phyloP scores from a whole-genome alignment of 139 green algal genomes.

The Chlorokybus atmophyticus region DNA sequence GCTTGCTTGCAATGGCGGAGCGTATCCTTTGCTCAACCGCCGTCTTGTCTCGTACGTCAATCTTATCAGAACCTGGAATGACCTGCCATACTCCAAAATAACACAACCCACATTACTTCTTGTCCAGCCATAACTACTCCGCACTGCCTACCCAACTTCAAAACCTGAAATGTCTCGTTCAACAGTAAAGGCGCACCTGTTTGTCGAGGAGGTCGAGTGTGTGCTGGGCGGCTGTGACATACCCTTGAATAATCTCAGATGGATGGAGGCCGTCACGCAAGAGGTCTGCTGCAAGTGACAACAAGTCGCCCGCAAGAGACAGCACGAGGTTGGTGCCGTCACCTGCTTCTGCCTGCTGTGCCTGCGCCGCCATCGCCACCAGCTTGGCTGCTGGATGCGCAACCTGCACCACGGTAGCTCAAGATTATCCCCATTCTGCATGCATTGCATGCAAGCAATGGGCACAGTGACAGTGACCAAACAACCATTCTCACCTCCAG shows the following conservation, averaged over 20 bases:
- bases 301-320: conserved; percentile 83
- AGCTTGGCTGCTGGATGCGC: conserved; percentile 92
- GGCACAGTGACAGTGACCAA: no score
- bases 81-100: no score
- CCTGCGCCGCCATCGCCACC: conserved; percentile 77
- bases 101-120: no score
- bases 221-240: conserved; percentile 68
- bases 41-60: conserved; percentile 65
- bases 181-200: no score
- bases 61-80: conserved; percentile 50
- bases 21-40: conserved; percentile 59
- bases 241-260: conserved; percentile 86
- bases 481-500: conserved; percentile 95
- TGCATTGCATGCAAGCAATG: no score
- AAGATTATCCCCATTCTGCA: no score
- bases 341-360: conserved; percentile 89
- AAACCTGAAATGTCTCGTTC: no score
- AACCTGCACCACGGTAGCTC: no score
- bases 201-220: conserved; percentile 1
- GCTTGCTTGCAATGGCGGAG: conserved; percentile 71
- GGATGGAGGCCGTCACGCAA: conserved; percentile 83
- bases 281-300: conserved; percentile 72
- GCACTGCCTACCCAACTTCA: no score
- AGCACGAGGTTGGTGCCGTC: conserved; percentile 96
- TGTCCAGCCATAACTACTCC: no score